A percentile compares a stretch with the other conserved stretches of the same genome.
Conservation (phyloP, 164 flowering plant genomes). For the Aristolochia contorta region DNA sequence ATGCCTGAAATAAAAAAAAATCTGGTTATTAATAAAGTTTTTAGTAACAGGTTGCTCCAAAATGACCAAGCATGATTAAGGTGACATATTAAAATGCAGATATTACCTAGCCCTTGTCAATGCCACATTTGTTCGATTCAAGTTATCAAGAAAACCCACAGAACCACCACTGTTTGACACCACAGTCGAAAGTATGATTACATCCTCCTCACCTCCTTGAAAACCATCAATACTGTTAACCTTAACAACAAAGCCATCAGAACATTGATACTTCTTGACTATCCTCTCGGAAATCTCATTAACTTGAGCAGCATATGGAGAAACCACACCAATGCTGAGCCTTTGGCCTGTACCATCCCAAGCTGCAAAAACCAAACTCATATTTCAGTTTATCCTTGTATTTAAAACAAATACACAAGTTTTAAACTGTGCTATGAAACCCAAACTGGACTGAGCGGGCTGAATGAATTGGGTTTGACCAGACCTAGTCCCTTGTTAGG, state of each 20-base stretch:
- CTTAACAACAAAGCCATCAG: conserved; percentile 25
- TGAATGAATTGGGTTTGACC: no score
- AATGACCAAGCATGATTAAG: background rate
- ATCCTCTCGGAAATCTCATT: conserved; percentile 28
- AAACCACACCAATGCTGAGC: conserved; percentile 56
- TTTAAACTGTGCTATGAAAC: no score
- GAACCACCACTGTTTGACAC: conserved; percentile 34
- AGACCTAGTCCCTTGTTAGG: no score
- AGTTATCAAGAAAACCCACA: conserved; percentile 37
- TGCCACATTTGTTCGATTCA: conserved; percentile 50
- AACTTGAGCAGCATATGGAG: conserved; percentile 61
- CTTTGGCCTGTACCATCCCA: conserved; percentile 25
- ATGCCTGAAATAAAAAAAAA: conserved; percentile 29
- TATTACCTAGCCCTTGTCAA: conserved; percentile 60
- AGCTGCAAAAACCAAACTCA: conserved; percentile 18
- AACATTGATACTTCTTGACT: conserved; percentile 19
- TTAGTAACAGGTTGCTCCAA: background rate
- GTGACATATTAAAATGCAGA: background rate
- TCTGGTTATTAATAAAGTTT: background rate
- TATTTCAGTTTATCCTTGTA: no score
- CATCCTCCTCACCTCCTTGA: conserved; percentile 57
- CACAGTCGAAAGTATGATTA: conserved; percentile 51
- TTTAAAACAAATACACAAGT: no score
- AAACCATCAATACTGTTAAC: conserved; percentile 51
- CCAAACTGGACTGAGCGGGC: no score